These are phyloP conservation scores for Rhipidocladum racemiflorum DNA, from an alignment of 176 grass and related monocot species.

Conservation along the genomic window DNA sequence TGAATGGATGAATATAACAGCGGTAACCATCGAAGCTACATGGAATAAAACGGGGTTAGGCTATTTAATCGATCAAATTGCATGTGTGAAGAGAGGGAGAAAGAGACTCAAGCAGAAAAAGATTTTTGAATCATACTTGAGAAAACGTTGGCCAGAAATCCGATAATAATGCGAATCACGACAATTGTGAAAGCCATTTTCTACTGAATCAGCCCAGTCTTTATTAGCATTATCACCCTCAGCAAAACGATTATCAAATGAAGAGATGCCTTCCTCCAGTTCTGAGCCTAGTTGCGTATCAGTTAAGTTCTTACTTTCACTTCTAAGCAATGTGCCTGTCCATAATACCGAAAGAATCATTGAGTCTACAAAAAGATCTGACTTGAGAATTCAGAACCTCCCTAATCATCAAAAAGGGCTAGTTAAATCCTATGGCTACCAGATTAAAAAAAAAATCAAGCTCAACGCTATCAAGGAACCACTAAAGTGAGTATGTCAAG, in stretches of 20 bases:
- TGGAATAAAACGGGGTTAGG: neutral
- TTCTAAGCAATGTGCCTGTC: conserved; percentile 39
- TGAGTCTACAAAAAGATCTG: conserved; percentile 22
- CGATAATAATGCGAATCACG: conserved; percentile 3
- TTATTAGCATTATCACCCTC: conserved; percentile 32
- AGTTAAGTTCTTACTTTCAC: conserved; percentile 33
- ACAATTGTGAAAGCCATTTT: conserved; percentile 40
- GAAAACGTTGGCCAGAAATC: conserved; percentile 24
- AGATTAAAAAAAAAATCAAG: neutral
- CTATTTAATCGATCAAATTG: conserved; percentile 7
- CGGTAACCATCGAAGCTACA: conserved; percentile 54
- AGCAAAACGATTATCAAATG: conserved; percentile 31
- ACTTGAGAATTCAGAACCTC: neutral
- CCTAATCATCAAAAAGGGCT: neutral
- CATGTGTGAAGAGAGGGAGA: neutral
- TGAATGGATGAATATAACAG: conserved; percentile 64
- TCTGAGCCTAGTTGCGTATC: conserved; percentile 20
- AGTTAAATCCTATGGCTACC: neutral
- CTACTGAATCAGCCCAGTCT: conserved; percentile 35
- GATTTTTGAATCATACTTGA: conserved; percentile 45
- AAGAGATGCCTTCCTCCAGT: conserved; percentile 36
- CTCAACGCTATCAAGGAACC: conserved; percentile 7
- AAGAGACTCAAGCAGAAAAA: neutral
- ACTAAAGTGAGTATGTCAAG: conserved; percentile 4
- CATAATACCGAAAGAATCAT: conserved; percentile 37